Conservation (phyloP, 2,329 filamentous ascomycete genomes). For the Cordyceps cateniannulata region DNA sequence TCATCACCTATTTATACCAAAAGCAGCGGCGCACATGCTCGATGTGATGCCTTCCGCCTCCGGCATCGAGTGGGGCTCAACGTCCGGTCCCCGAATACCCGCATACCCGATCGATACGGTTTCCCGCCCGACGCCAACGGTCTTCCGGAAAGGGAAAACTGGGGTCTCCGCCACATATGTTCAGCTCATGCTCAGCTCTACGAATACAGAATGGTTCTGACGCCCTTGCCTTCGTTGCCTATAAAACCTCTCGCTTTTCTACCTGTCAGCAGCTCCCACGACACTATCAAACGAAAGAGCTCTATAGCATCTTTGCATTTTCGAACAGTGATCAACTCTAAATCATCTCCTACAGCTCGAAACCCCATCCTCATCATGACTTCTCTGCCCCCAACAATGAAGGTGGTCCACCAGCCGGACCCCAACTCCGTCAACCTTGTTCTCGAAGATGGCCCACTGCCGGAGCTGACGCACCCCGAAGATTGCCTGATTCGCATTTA, state of each 20-base stretch:
- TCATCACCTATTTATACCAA: not conserved
- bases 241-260: too few relatives aligned
- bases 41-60: not conserved
- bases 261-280: too few relatives aligned
- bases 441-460: conserved; percentile 18
- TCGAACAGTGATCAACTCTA: too few relatives aligned
- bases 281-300: too few relatives aligned
- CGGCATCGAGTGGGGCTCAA: not conserved
- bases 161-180: too few relatives aligned
- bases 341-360: too few relatives aligned
- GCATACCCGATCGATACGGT: conserved; percentile 4
- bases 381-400: conserved; percentile 18
- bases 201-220: too few relatives aligned
- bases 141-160: not conserved
- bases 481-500: conserved; percentile 27
- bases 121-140: not conserved
- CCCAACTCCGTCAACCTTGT: conserved; percentile 16
- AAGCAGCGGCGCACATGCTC: not conserved
- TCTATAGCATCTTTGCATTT: too few relatives aligned
- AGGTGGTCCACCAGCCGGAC: conserved; percentile 20
- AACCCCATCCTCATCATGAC: not conserved
- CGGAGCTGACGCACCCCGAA: conserved; percentile 16
- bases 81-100: conserved; percentile 3
- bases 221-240: too few relatives aligned
- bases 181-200: too few relatives aligned